Conservation (phyloP, 2,329 filamentous ascomycete species). For the Sphaerostilbella broomeana region DNA sequence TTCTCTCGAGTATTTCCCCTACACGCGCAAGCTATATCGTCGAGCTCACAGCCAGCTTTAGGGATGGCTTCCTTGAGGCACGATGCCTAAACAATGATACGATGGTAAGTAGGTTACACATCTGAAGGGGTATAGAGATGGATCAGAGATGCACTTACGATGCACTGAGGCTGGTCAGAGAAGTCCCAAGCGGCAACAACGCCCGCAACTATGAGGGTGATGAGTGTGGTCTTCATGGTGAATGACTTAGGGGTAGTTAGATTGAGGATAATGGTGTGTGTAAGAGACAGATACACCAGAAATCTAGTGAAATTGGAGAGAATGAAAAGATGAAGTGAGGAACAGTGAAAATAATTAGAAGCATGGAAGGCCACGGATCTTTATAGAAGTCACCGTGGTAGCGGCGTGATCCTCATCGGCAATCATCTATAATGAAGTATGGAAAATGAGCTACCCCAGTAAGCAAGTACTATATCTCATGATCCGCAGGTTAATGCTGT, state of each 20-base stretch:
- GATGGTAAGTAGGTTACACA: not conserved
- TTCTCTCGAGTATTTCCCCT: not conserved
- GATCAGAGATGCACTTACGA: not conserved
- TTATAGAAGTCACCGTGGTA: not conserved
- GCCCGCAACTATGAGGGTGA: not conserved
- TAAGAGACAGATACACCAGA: not conserved
- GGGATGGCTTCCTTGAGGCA: not conserved
- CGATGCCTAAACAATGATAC: not conserved
- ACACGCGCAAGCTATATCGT: not conserved
- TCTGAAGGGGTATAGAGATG: not conserved
- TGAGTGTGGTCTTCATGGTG: not conserved
- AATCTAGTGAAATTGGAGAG: not conserved
- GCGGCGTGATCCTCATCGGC: too few relatives aligned
- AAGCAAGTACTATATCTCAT: not conserved
- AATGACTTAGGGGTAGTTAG: not conserved
- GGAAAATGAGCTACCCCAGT: not conserved
- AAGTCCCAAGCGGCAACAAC: not conserved
- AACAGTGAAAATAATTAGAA: not conserved
- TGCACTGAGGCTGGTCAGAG: not conserved
- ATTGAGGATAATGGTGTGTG: not conserved
- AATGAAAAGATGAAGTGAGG: not conserved
- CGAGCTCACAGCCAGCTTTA: not conserved
- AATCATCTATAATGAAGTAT: too few relatives aligned
- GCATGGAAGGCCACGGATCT: not conserved
- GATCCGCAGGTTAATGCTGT: too few relatives aligned